Evolutionary conservation across 164 flowering plant genomes (phyloP).

Genomic region (Piper longum): DNA sequence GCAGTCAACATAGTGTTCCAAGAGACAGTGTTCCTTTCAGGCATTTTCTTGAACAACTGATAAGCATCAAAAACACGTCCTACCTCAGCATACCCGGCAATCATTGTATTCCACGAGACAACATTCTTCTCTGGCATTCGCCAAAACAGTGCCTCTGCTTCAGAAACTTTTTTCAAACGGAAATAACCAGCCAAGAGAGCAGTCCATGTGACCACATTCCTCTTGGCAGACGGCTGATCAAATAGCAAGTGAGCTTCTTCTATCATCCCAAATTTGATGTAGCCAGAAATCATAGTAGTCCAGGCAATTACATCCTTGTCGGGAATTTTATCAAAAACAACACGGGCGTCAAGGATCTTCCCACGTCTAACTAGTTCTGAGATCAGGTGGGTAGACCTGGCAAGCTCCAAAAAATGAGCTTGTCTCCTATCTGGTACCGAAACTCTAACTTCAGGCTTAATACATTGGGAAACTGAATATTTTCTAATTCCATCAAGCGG

Average conservation of each 20-base stretch:
- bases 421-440: slow-evolving; percentile 3
- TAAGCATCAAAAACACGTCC: slow-evolving; percentile 4
- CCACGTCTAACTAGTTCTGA: slow-evolving; percentile 6
- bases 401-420: background rate
- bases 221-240: background rate
- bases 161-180: slow-evolving; percentile 1
- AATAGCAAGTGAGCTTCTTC: slow-evolving; percentile 8
- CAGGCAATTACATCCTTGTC: slow-evolving; percentile 8
- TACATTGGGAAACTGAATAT: background rate
- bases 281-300: slow-evolving; percentile 11
- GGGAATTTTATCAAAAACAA: slow-evolving; percentile 5
- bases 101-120: slow-evolving; percentile 13
- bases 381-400: slow-evolving; percentile 5
- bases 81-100: slow-evolving; percentile 7
- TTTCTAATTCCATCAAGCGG: background rate
- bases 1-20: slow-evolving; percentile 9
- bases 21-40: slow-evolving; percentile 7
- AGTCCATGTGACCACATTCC: slow-evolving; percentile 12
- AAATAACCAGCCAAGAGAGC: slow-evolving; percentile 10
- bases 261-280: slow-evolving; percentile 8
- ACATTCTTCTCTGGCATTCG: slow-evolving; percentile 10
- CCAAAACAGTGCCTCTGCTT: slow-evolving; percentile 9
- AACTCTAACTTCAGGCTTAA: background rate
- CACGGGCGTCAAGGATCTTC: slow-evolving; percentile 6
- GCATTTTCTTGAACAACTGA: slow-evolving; percentile 4